A percentile compares a stretch with the other conserved stretches of the same genome.
These are phyloP conservation scores for Rhodotorula paludigena DNA, from an alignment of 768 basidiomycete species.

Conservation along the genomic window DNA sequence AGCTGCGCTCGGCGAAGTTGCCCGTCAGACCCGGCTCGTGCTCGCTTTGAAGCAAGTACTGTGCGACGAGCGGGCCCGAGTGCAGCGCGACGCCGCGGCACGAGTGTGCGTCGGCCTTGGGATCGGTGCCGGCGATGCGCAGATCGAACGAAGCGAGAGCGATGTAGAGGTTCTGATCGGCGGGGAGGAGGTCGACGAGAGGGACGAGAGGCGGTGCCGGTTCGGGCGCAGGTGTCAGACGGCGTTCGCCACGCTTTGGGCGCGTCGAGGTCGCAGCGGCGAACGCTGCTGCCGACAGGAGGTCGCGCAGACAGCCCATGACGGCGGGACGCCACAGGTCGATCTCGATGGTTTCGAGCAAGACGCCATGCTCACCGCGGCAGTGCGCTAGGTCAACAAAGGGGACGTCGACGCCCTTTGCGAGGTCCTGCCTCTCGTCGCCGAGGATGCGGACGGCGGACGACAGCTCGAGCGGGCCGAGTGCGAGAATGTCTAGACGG, in stretches of 20 bases:
- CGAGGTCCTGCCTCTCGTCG: constrained; percentile 13
- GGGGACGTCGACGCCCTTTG: neutral
- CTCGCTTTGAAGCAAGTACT: constrained; percentile 53
- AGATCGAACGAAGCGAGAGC: constrained; percentile 62
- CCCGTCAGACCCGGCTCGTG: constrained; percentile 25
- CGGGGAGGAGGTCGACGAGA: constrained; percentile 52
- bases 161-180: constrained; percentile 57
- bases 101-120: constrained; percentile 65
- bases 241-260: neutral
- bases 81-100: constrained; percentile 64
- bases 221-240: neutral
- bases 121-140: constrained; percentile 70
- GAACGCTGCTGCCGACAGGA: constrained; percentile 46
- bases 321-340: constrained; percentile 66
- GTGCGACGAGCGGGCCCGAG: constrained; percentile 56
- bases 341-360: constrained; percentile 59
- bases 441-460: constrained; percentile 9
- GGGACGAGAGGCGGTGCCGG: constrained; percentile 28
- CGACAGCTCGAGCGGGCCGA: constrained; percentile 27
- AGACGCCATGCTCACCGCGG: constrained; percentile 52
- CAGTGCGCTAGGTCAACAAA: constrained; percentile 42
- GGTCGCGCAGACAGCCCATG: constrained; percentile 55
- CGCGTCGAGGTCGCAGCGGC: constrained; percentile 43
- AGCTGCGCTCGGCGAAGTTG: constrained; percentile 38
- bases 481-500: constrained; percentile 27